Evolutionary conservation across 495 filamentous ascomycete species (phyloP).

Genomic region (Hypoxylon crocopeplum): DNA sequence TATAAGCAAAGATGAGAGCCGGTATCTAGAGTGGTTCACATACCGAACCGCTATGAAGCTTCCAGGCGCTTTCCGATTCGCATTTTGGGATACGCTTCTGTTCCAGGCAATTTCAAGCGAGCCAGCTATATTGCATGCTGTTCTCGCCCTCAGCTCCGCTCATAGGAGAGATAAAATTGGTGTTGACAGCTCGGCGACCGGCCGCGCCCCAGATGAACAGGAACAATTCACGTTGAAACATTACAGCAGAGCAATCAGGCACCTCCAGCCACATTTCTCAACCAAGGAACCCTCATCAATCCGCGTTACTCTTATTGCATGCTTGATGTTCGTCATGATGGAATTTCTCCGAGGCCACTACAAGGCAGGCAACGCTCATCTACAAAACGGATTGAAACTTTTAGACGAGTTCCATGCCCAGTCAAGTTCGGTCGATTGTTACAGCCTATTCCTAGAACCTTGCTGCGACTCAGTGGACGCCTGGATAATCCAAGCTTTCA

Average conservation of each 20-base stretch:
- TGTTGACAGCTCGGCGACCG: neutral
- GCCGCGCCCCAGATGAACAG: constrained; percentile 29
- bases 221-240: constrained; percentile 50
- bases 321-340: constrained; percentile 62
- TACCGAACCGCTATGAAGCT: constrained; percentile 50
- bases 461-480: constrained; percentile 42
- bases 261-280: constrained; percentile 44
- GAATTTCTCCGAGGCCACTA: constrained; percentile 61
- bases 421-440: constrained; percentile 6
- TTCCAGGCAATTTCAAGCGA: constrained; percentile 54
- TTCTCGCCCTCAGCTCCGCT: constrained; percentile 54
- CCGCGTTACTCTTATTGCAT: constrained; percentile 59
- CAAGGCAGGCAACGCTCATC: constrained; percentile 50
- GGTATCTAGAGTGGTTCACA: constrained; percentile 53
- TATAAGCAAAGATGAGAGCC: constrained; percentile 33
- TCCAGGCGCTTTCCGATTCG: constrained; percentile 51
- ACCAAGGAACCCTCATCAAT: constrained; percentile 32
- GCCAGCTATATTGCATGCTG: constrained; percentile 59
- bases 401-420: constrained; percentile 33
- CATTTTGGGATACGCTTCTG: constrained; percentile 57
- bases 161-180: constrained; percentile 44
- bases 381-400: constrained; percentile 51
- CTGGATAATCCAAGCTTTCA: constrained; percentile 49
- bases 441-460: constrained; percentile 21
- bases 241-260: constrained; percentile 53